phyloP scores from a whole-genome alignment of 768 basidiomycete species.

The Rhizopogon roseolus region DNA sequence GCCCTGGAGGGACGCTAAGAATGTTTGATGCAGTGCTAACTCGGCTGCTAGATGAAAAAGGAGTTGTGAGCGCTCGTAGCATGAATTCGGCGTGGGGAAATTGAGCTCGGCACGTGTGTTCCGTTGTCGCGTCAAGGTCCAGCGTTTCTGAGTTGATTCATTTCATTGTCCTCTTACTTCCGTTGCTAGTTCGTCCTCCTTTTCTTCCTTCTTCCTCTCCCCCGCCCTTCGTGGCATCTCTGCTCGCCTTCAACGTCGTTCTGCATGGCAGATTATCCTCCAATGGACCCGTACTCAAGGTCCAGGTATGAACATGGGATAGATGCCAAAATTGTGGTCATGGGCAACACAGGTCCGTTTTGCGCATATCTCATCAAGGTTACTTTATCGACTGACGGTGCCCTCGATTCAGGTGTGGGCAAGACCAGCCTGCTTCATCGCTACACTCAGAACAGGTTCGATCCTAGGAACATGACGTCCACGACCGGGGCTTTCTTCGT shows the following conservation, averaged over 20 bases:
- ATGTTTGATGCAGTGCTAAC: too few relatives aligned
- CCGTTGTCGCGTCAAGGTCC: slow-evolving; percentile 24
- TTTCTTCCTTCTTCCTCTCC: slow-evolving; percentile 15
- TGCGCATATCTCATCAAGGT: slow-evolving; percentile 1
- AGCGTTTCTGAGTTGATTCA: slow-evolving; percentile 21
- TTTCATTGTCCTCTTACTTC: slow-evolving; percentile 27
- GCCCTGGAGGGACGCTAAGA: too few relatives aligned
- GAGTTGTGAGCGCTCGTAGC: slow-evolving; percentile 4
- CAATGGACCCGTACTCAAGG: slow-evolving; percentile 61
- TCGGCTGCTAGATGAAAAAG: background rate
- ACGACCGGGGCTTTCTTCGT: slow-evolving; percentile 94
- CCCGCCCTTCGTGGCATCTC: slow-evolving; percentile 44
- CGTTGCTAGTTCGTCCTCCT: slow-evolving; percentile 25
- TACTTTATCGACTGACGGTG: slow-evolving; percentile 11
- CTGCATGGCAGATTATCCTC: slow-evolving; percentile 53
- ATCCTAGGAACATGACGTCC: slow-evolving; percentile 82
- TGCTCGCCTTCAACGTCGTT: slow-evolving; percentile 16
- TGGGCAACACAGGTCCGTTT: slow-evolving; percentile 69
- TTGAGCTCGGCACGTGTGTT: slow-evolving; percentile 25
- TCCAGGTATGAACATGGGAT: slow-evolving; percentile 78
- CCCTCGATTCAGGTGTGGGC: slow-evolving; percentile 61
- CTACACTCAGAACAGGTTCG: slow-evolving; percentile 88
- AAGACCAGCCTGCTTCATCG: slow-evolving; percentile 89
- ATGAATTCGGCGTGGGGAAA: background rate
- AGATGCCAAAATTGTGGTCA: slow-evolving; percentile 94